Evolutionary conservation across 345 rosid genomes (phyloP).

Genomic region (Eucalyptus sp.): DNA sequence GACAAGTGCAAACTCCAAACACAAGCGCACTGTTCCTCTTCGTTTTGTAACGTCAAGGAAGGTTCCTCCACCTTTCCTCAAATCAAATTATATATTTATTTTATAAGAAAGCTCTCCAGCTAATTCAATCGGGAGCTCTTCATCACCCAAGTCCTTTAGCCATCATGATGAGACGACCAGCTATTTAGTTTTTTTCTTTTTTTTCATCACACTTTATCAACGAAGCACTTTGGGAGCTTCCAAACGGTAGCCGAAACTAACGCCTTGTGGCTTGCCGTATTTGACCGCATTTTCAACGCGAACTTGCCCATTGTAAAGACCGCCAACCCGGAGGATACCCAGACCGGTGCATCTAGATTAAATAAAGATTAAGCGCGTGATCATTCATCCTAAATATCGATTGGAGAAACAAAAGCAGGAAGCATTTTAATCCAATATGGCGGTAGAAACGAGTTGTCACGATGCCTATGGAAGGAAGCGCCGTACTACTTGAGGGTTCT

Average conservation of each 20-base stretch:
- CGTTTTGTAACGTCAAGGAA: constrained; percentile 8
- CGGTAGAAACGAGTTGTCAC: neutral
- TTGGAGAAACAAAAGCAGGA: neutral
- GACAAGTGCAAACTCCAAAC: constrained; percentile 22
- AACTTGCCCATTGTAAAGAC: neutral
- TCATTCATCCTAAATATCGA: neutral
- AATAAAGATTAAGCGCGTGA: neutral
- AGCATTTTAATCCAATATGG: neutral
- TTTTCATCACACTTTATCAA: neutral
- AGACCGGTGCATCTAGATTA: neutral
- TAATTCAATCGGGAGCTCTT: neutral
- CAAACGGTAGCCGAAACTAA: neutral
- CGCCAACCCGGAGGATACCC: neutral
- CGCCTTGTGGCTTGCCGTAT: neutral
- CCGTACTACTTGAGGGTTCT: neutral
- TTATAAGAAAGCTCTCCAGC: neutral
- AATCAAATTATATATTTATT: neutral
- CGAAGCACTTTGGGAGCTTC: neutral
- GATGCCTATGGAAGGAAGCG: neutral
- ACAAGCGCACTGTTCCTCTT: neutral
- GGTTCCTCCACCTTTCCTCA: constrained; percentile 25
- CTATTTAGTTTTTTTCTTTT: neutral
- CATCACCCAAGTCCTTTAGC: neutral
- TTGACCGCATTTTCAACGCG: neutral
- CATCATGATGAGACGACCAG: neutral